Base-by-base conservation (phyloP, 257 asterid species). In the Solanum ahanhuiri region DNA sequence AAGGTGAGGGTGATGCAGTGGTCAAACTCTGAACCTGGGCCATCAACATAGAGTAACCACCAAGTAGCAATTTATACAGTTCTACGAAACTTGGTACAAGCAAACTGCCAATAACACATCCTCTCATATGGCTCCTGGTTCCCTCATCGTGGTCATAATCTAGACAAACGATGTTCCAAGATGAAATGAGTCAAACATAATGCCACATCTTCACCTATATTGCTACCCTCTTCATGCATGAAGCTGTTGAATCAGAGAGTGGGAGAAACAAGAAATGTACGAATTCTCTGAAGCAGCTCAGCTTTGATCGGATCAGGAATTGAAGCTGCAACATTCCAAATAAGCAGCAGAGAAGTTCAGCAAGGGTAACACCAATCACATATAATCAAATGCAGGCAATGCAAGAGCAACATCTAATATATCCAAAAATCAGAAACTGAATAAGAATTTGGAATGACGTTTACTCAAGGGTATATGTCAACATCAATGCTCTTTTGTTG, bases 291-390 rank as follows among this genome's bases (percentile, higher is more conserved):
- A 89, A 93, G 86, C 87, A 95, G 89, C 90, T 94, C 98, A 20
- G 96, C 92, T 89, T 94, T 95, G 76, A 95, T 94, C 4, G 92
- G 83, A 89, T 93, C 96, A 45, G 98, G 98, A 81, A 94, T 90
- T 3, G 95, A 92, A 83, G 93, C 98, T 95, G 96, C 89, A 92
- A 89, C 3, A 66, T 41, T 25, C 58, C 86, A 70, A 57, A 20
- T 86, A 54, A 35, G 33, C 4, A n/a, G 45, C 8, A 86, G 37
- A 75, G 17, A 9, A n/a, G 39, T 45, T 67, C 23, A 41, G 31
- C 23, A 43, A 77, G 57, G 84, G 11, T 45, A 48, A 45, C 39
- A 15, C 2, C 84, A 48, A 8, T 81, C 3, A 2, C 23, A 81
- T 48, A 48, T 28, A 25, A 28, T 45, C 41, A 77, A 77, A 77